Evolutionary conservation across 1,284 basidiomycete species (phyloP).

Genomic region (Rhizoctonia solani): DNA sequence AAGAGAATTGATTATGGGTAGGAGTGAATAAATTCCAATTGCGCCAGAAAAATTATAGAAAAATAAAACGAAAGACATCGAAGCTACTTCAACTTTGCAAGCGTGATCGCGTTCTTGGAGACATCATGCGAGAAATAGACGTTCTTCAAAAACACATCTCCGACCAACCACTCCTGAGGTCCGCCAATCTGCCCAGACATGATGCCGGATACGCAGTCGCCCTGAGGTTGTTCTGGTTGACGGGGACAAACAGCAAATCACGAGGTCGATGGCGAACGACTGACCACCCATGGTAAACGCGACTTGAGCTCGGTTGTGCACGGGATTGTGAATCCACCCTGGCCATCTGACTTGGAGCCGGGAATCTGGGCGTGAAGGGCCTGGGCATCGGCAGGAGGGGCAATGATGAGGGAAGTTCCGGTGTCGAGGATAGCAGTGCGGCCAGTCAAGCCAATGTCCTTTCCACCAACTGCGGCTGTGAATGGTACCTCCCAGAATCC

Average conservation of each 20-base stretch:
- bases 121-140: conserved; percentile 78
- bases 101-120: conserved; percentile 65
- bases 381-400: conserved; percentile 61
- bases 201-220: conserved; percentile 77
- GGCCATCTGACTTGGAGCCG: conserved; percentile 62
- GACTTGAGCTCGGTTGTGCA: conserved; percentile 70
- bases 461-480: conserved; percentile 60
- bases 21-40: conserved; percentile 3
- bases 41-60: too few relatives aligned
- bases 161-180: conserved; percentile 71
- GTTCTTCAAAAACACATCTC: conserved; percentile 78
- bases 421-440: conserved; percentile 80
- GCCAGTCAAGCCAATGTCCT: conserved; percentile 56
- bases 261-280: conserved; percentile 64
- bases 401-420: conserved; percentile 65
- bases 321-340: conserved; percentile 76
- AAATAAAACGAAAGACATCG: conserved; percentile 19
- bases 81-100: conserved; percentile 60
- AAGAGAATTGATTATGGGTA: not conserved
- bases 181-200: conserved; percentile 63
- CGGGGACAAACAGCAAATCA: conserved; percentile 73
- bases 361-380: conserved; percentile 63
- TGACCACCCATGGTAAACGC: conserved; percentile 69
- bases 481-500: conserved; percentile 82
- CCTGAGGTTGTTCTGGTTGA: conserved; percentile 63